Evolutionary conservation across 2,329 filamentous ascomycete genomes (phyloP), one percentile per base, ranked within the genome.

Genomic region (Colletotrichum liaoningense): DNA sequence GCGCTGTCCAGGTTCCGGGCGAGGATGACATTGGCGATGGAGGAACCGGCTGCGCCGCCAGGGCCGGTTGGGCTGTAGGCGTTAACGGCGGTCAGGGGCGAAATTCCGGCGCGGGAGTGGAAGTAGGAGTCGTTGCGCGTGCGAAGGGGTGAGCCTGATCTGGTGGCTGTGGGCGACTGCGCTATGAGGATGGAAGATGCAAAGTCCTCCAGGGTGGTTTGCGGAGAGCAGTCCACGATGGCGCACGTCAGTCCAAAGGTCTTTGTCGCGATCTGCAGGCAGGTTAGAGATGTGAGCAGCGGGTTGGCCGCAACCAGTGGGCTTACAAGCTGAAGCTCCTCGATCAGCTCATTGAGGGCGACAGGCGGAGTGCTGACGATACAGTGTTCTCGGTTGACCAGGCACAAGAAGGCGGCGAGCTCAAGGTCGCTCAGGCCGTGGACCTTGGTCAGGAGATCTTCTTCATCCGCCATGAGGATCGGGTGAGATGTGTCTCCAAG

Each of bases 391-490:
- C 92, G 89, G 73, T 92, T 91, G 75, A 95, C 88, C 64, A 98
- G 89, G 80, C 93, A 95, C 63, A 98, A 89, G 54, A 98, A 88
- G 16, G 93, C 85, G 28, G 96, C 97, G 73, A 98, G 90, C 84
- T 98, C 95, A 54, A 98, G 88, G 84, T 98, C 95, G 79, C 93
- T 94, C 75, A 98, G 87, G 77, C 91, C 89, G 79, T 95, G 93
- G 77, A 97, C 89, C 82, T 93, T 93, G 75, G 89, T 86, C 74
- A 92, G 85, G 75, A 95, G 86, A 69, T 84, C 83, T 63, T 65
- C 67, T 79, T 89, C 86, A 84, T 90, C 86, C 81, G 89, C 90
- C 92, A 93, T 93, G 80, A 78, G 77, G 74, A 74, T 73, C 46
- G 68, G 52, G 72, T 72, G 38, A 67, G 69, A 54, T 59, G 22